Percentiles rank a stretch among this genome's conserved stretches.
phyloP scores from a whole-genome alignment of 2,329 filamentous ascomycete genomes.

The Parastagonospora avenae region DNA sequence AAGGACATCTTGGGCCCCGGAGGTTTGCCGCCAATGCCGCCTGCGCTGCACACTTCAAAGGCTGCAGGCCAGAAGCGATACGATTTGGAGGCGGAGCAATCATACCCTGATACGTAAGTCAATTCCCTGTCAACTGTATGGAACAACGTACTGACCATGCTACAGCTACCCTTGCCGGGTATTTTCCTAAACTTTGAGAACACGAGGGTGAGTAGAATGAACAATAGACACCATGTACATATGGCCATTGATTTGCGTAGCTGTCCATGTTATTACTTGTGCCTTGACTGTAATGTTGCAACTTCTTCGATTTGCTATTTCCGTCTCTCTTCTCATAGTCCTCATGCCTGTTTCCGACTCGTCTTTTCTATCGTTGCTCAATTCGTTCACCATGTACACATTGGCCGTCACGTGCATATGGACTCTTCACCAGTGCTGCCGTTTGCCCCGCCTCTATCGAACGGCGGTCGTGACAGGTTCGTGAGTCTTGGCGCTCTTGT shows the following conservation, averaged over 20 bases:
- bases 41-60: slow-evolving; percentile 62
- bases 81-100: slow-evolving; percentile 69
- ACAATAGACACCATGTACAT: slow-evolving; percentile 34
- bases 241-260: slow-evolving; percentile 21
- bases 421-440: no score
- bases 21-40: slow-evolving; percentile 86
- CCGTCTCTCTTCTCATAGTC: background rate
- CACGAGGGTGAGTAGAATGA: slow-evolving; percentile 13
- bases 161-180: slow-evolving; percentile 53
- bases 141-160: slow-evolving; percentile 11
- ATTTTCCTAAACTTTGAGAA: slow-evolving; percentile 39
- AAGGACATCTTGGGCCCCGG: slow-evolving; percentile 71
- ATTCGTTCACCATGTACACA: background rate
- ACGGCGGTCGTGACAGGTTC: no score
- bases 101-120: slow-evolving; percentile 61
- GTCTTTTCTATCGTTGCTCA: background rate
- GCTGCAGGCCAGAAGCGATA: slow-evolving; percentile 70
- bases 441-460: no score
- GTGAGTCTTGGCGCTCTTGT: slow-evolving; percentile 22
- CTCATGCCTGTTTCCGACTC: background rate
- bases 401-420: no score
- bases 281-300: no score
- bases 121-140: background rate
- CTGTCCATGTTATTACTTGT: background rate
- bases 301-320: background rate